phyloP scores from a whole-genome alignment of 164 flowering plant species.

The Amborella trichopoda region DNA sequence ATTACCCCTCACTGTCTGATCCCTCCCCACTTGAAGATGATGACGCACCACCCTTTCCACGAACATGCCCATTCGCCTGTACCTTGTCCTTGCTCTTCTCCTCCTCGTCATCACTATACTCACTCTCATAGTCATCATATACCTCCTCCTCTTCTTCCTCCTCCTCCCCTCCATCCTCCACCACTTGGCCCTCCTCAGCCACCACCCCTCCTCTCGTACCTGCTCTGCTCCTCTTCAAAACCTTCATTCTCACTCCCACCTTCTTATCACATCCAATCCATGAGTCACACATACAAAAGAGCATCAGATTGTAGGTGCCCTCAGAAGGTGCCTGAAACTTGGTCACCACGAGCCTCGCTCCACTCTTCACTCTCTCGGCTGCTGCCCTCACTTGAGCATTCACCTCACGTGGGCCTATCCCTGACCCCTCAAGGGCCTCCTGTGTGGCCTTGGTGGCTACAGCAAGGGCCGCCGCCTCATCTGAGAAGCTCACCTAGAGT shows the following conservation, averaged over 20 bases:
- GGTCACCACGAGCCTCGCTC: constrained; percentile 68
- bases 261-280: constrained; percentile 88
- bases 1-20: constrained; percentile 24
- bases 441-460: constrained; percentile 66
- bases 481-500: constrained; percentile 82
- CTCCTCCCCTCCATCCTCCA: constrained; percentile 62
- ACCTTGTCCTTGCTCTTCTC: constrained; percentile 28
- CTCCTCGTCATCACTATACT: constrained; percentile 85
- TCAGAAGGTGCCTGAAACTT: constrained; percentile 78
- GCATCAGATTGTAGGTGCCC: constrained; percentile 66
- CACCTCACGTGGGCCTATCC: constrained; percentile 48
- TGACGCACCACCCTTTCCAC: constrained; percentile 18
- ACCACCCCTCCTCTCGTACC: constrained; percentile 35
- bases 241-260: constrained; percentile 48
- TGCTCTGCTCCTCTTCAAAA: constrained; percentile 63
- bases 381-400: constrained; percentile 51
- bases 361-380: constrained; percentile 56
- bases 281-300: constrained; percentile 67
- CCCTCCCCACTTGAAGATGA: constrained; percentile 43
- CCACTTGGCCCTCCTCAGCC: constrained; percentile 37
- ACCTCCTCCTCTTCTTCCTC: constrained; percentile 67
- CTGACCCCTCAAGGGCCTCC: constrained; percentile 65
- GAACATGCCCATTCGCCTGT: constrained; percentile 18
- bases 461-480: constrained; percentile 69
- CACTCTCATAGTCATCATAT: constrained; percentile 86